Base-by-base conservation (phyloP, 129 eudicot genomes). In the Artemisia argyi region DNA sequence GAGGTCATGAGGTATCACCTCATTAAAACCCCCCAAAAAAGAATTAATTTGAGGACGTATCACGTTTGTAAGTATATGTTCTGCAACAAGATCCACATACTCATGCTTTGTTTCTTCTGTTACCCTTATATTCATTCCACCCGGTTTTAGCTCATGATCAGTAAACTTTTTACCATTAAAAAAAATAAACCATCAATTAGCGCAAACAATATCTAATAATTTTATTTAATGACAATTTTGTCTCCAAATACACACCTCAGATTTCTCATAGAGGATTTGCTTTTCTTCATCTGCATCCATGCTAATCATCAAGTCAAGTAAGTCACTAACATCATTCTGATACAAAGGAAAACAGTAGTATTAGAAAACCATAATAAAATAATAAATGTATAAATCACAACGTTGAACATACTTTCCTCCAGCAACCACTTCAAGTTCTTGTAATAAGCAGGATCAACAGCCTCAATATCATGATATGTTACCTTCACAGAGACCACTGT, bases 241-340 rank as follows among this genome's bases (percentile, higher is more conserved):
- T 35, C 18, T 30, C 35, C 39, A 26, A 5, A 39, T 20, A 52
- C 17, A 32, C 76, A 94, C 99, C 99, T 94, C 96, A 46, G 97
- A 86, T 78, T 94, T 94, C 84, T 90, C 99, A 52, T 94, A 94
- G 32, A 94, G 97, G 66, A 94, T 94, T 71, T 83, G 97, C 42
- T 90, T 94, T 81, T 94, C 98, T 84, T 94, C 99, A 84, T 94
- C 99, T 0, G 99, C 96, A 24, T 94, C 99, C 99, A 94, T 94
- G 88, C 99, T 94, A 81, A 94, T 90, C 50, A 97, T 94, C 68
- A 94, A 83, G 82, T 88, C 99, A 55, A 87, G 97, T 64, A 94
- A 88, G 74, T 88, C 96, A 22, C 82, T 94, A 69, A 90, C 94
- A 81, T 94, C 99, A 79, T 94, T 94, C 99, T 94, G 96, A 76